Evolutionary conservation across 2,329 filamentous ascomycete species (phyloP).

Genomic region (Penicillium hesseltinei): DNA sequence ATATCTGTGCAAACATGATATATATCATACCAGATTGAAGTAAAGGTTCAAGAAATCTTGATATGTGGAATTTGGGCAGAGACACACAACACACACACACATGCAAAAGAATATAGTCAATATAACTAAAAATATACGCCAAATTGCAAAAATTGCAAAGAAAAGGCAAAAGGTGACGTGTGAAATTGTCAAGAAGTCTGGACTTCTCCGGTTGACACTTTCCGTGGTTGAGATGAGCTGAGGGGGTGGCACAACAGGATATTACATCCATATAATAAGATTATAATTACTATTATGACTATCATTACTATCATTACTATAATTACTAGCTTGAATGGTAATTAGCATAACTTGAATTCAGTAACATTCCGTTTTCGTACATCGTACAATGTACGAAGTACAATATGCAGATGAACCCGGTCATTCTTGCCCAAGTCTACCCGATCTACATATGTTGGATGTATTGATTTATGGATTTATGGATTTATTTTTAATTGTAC

Average conservation of each 20-base stretch:
- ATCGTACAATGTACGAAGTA: neutral
- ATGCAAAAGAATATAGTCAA: neutral
- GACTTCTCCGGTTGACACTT: neutral
- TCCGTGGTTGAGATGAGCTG: conserved; percentile 11
- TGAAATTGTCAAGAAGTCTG: conserved; percentile 17
- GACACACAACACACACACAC: neutral
- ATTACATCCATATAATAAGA: neutral
- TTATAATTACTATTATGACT: neutral
- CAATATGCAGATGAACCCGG: neutral
- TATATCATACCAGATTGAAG: neutral
- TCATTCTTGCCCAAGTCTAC: conserved; percentile 1
- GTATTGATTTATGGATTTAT: neutral
- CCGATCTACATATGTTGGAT: neutral
- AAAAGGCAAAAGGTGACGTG: conserved; percentile 20
- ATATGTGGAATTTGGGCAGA: neutral
- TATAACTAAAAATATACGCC: neutral
- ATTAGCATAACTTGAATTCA: neutral
- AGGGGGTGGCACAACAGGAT: conserved; percentile 5
- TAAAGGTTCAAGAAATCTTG: neutral
- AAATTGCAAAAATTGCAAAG: neutral
- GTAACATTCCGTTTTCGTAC: neutral
- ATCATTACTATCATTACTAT: neutral
- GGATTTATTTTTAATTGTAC: too few relatives aligned
- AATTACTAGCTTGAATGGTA: neutral
- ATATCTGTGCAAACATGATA: neutral